These are phyloP conservation scores for Pseudisothecium myosuroides DNA, from an alignment of 225 moss, liverwort and hornwort genomes.

Conservation along the genomic window DNA sequence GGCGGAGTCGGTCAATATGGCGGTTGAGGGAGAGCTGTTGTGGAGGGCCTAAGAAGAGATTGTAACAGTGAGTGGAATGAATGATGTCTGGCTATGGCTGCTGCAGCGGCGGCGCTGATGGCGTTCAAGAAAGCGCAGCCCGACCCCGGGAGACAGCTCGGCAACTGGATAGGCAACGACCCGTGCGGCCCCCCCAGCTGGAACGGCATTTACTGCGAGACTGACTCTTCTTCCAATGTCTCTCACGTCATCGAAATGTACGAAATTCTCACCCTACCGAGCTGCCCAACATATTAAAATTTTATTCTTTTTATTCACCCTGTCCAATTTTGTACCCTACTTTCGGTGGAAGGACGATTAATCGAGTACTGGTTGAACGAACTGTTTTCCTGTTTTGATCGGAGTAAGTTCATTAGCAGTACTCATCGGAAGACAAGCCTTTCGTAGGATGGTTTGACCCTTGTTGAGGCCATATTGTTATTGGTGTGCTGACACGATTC, in stretches of 20 bases:
- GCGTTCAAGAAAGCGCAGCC: constrained; percentile 28
- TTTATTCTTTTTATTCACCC: background rate
- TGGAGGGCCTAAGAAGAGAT: background rate
- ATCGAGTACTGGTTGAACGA: background rate
- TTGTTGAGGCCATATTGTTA: background rate
- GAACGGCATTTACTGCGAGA: constrained; percentile 31
- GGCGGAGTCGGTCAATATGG: background rate
- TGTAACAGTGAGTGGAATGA: background rate
- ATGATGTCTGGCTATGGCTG: background rate
- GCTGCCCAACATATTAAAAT: background rate
- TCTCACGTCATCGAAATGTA: constrained; percentile 60
- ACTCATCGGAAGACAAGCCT: background rate
- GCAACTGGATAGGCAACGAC: constrained; percentile 38
- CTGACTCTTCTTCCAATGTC: constrained; percentile 4
- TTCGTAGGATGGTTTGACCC: background rate
- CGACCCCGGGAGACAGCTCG: constrained; percentile 11
- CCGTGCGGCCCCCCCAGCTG: constrained; percentile 38
- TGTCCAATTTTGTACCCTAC: background rate
- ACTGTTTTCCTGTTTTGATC: background rate
- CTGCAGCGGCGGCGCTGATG: constrained; percentile 50
- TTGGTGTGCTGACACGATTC: background rate
- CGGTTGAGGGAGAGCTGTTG: background rate
- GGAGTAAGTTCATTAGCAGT: background rate
- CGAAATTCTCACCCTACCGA: background rate
- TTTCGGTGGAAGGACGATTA: background rate